Evolutionary conservation across 1,284 basidiomycete species (phyloP).

Genomic region (Marasmius tenuissimus): DNA sequence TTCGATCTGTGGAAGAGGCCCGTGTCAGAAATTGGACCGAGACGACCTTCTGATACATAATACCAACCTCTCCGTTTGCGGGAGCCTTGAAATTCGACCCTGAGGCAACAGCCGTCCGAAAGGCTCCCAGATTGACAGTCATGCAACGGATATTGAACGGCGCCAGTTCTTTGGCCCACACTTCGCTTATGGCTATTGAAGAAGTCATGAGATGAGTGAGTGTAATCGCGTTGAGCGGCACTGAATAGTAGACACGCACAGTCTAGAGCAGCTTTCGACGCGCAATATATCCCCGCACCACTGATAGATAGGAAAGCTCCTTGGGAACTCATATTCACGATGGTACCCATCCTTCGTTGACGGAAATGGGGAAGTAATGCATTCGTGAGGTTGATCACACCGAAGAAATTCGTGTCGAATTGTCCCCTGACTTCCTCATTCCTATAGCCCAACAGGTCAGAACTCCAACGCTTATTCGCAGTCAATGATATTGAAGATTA

Average conservation of each 20-base stretch:
- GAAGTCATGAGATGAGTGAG: background rate
- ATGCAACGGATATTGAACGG: conserved; percentile 3
- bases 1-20: background rate
- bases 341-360: background rate
- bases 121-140: background rate
- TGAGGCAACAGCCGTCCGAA: background rate
- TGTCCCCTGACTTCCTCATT: conserved; percentile 1
- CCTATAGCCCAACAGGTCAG: background rate
- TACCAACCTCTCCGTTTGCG: background rate
- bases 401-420: conserved; percentile 6
- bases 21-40: background rate
- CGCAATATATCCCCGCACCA: conserved; percentile 4
- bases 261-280: conserved; percentile 4
- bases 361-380: conserved; percentile 7
- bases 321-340: conserved; percentile 7
- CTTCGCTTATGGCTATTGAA: conserved; percentile 1
- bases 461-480: background rate
- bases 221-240: background rate
- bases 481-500: background rate
- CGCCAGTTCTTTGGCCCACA: conserved; percentile 7
- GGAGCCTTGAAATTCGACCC: background rate
- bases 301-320: background rate
- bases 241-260: background rate
- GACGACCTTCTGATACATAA: background rate
- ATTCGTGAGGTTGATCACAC: conserved; percentile 5